Conservation (phyloP, 2,329 filamentous ascomycete species). For the Bisporella sp. region DNA sequence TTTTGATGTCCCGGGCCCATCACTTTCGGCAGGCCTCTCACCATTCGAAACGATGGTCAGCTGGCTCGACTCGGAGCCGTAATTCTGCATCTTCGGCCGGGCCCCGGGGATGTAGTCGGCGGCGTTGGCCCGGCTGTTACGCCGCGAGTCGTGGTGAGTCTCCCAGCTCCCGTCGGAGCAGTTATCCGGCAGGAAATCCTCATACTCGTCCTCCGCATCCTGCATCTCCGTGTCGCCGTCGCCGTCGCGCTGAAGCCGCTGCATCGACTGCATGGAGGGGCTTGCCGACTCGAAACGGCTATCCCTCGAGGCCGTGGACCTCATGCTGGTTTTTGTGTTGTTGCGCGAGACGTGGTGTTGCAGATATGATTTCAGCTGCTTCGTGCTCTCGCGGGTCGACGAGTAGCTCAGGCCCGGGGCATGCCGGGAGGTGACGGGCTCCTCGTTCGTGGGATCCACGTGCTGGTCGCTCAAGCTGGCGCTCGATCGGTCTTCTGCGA, state of each 20-base stretch:
- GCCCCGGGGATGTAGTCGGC: not conserved
- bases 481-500: conserved; percentile 11
- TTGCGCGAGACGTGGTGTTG: conserved; percentile 12
- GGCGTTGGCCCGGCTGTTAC: not conserved
- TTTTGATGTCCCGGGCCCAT: not conserved
- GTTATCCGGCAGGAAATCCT: conserved; percentile 12
- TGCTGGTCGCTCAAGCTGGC: conserved; percentile 6
- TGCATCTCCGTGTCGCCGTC: not conserved
- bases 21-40: not conserved
- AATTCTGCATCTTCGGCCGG: not conserved
- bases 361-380: conserved; percentile 20
- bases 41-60: not conserved
- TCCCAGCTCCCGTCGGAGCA: conserved; percentile 19
- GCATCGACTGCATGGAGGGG: conserved; percentile 10
- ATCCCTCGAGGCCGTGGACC: conserved; percentile 13
- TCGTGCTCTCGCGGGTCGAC: conserved; percentile 20
- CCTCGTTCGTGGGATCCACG: conserved; percentile 5
- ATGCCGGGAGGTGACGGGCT: conserved; percentile 13
- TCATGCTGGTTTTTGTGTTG: conserved; percentile 12
- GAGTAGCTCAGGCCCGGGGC: conserved; percentile 19
- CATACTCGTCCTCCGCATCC: conserved; percentile 5
- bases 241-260: not conserved
- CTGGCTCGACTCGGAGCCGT: not conserved
- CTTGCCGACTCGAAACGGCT: conserved; percentile 23
- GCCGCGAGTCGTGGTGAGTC: conserved; percentile 7